phyloP scores from a whole-genome alignment of 371 early-diverging fungal species.

The Actinomucor elegans region DNA sequence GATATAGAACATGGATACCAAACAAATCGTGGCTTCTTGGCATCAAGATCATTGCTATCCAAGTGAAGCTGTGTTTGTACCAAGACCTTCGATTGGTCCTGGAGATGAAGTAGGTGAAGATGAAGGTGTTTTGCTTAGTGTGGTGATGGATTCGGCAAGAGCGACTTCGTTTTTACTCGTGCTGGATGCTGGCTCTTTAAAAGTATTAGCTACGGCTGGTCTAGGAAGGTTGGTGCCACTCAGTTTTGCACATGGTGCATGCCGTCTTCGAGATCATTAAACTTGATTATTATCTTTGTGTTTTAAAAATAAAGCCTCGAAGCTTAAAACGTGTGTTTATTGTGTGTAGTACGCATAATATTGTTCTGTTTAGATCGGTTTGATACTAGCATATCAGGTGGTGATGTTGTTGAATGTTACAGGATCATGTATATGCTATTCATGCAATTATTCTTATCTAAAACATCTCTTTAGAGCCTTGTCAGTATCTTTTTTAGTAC shows the following conservation, averaged over 20 bases:
- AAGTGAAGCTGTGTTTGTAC: slow-evolving; percentile 72
- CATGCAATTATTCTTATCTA: no score
- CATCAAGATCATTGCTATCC: slow-evolving; percentile 67
- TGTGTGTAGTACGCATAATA: no score
- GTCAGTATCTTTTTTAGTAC: no score
- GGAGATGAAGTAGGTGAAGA: slow-evolving; percentile 67
- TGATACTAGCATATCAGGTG: no score
- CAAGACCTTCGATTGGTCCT: slow-evolving; percentile 39
- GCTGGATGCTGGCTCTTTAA: slow-evolving; percentile 69
- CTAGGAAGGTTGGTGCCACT: slow-evolving; percentile 62
- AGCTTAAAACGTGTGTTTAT: no score
- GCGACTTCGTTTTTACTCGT: slow-evolving; percentile 68
- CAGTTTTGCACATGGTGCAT: slow-evolving; percentile 59
- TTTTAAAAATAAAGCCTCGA: no score
- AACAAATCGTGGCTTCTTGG: slow-evolving; percentile 40
- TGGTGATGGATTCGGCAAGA: slow-evolving; percentile 67
- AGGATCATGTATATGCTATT: no score
- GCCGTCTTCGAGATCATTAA: slow-evolving; percentile 18
- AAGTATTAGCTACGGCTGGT: slow-evolving; percentile 63
- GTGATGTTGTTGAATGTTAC: no score
- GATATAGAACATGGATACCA: slow-evolving; percentile 27
- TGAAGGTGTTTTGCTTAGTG: slow-evolving; percentile 69
- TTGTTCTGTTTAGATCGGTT: no score
- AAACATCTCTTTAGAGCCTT: no score
- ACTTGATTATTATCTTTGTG: not conserved